Conservation (phyloP, 2,329 filamentous ascomycete species). For the Phialocephala subalpina region DNA sequence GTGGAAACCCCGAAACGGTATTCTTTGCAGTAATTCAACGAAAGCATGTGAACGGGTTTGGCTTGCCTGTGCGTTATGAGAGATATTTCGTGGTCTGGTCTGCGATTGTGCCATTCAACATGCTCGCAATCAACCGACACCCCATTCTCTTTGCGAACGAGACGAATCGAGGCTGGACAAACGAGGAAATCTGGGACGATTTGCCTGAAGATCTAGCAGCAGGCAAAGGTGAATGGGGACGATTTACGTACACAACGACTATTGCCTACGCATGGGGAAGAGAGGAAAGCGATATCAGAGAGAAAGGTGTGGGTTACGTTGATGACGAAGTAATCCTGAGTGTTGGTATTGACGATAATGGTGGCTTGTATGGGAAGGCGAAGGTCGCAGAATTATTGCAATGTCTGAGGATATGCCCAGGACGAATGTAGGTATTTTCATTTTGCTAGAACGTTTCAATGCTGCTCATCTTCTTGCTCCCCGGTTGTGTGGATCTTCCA, state of each 20-base stretch:
- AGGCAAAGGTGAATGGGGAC: slow-evolving; percentile 38
- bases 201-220: slow-evolving; percentile 29
- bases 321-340: slow-evolving; percentile 50
- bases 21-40: slow-evolving; percentile 48
- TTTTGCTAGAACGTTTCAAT: background rate
- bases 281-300: slow-evolving; percentile 43
- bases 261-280: slow-evolving; percentile 48
- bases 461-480: background rate
- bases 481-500: background rate
- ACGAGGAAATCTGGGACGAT: slow-evolving; percentile 46
- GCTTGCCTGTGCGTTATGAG: slow-evolving; percentile 48
- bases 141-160: slow-evolving; percentile 48
- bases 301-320: slow-evolving; percentile 46
- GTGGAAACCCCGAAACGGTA: slow-evolving; percentile 37
- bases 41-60: slow-evolving; percentile 46
- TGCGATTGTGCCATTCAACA: slow-evolving; percentile 45
- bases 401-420: slow-evolving; percentile 58
- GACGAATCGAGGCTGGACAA: slow-evolving; percentile 46
- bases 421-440: slow-evolving; percentile 39
- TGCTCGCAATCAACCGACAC: slow-evolving; percentile 46
- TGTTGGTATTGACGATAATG: slow-evolving; percentile 48
- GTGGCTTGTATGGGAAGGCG: slow-evolving; percentile 45
- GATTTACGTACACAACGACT: slow-evolving; percentile 50
- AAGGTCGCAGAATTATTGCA: slow-evolving; percentile 44
- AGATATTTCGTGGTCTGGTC: slow-evolving; percentile 49